Percentiles rank a stretch among this genome's conserved stretches.
These are phyloP conservation scores for Alisma plantagoaquatica DNA, from an alignment of 106 monocot genomes.

Conservation along the genomic window DNA sequence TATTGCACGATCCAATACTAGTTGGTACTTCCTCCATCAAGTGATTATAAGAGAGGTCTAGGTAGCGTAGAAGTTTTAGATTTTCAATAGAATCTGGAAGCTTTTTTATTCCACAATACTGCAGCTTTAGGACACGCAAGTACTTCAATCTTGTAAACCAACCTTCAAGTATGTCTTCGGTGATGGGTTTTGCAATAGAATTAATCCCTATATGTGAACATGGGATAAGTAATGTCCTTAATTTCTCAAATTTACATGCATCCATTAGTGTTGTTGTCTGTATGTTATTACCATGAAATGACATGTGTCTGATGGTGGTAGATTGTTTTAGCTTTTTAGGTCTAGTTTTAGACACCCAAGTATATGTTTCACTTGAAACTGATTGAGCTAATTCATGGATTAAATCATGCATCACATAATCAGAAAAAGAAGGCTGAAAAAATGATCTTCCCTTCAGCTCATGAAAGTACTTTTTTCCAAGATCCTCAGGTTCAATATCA, in stretches of 20 bases:
- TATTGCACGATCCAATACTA: background rate
- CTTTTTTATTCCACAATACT: background rate
- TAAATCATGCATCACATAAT: conserved; percentile 21
- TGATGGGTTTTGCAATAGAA: too few relatives aligned
- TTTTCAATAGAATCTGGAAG: conserved; percentile 11
- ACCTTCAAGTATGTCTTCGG: background rate
- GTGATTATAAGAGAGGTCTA: conserved; percentile 10
- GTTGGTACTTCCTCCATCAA: background rate
- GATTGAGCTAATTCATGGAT: conserved; percentile 26
- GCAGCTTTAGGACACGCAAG: conserved; percentile 10
- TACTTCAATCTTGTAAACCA: conserved; percentile 2
- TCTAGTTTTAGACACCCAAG: background rate
- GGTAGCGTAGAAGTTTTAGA: conserved; percentile 27
- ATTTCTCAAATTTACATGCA: background rate
- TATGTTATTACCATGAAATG: too few relatives aligned
- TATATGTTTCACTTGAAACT: conserved; percentile 14
- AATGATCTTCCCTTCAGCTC: conserved; percentile 15
- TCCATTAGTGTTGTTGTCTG: too few relatives aligned
- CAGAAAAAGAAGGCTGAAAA: background rate
- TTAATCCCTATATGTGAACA: background rate
- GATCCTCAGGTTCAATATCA: conserved; percentile 8
- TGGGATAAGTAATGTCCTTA: conserved; percentile 2
- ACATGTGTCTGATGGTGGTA: background rate
- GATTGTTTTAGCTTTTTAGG: background rate
- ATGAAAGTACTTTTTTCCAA: conserved; percentile 16